Evolutionary conservation across 495 filamentous ascomycete species (phyloP), one percentile per base, ranked within the genome.

Genomic region (Daldinia decipiens): DNA sequence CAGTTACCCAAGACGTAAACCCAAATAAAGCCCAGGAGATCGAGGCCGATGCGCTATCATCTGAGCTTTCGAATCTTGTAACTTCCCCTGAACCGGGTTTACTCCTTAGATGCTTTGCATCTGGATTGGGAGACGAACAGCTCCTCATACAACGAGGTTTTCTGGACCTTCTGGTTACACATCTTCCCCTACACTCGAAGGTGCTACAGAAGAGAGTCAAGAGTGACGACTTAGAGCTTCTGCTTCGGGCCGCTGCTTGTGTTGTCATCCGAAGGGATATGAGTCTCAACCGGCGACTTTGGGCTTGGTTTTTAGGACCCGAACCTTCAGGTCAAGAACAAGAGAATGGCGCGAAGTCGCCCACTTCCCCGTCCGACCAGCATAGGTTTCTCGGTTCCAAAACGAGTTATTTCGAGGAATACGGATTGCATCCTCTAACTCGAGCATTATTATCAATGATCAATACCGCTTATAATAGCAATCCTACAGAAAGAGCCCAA

Each of bases 241-340:
- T 99, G 8, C 84, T 97, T 26, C 86, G 87, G 69, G 91, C 96
- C 39, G 95, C 95, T 19, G 88, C 88, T 6, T 89, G 92, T 0
- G 94, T 99, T 43, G 92, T 97, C 2, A 86, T 87, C 27, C 87
- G 95, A 32, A 86, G 94, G 78, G 95, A 99, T 54, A 98, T 98
- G 95, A 94, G 94, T 72, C 82, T 99, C 56, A 99, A 99, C 76
- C 84, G 95, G 64, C 86, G 95, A 39, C 82, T 99, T 38, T 99
- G 95, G 95, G 85, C 92, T n/a, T 99, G 95, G 95, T 88, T 98
- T 62, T 82, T 99, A 7, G 95, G 95, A 2, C 94, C 94, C 1
- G 92, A 95, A 61, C 86, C 87, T 27, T 67, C 84, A 1, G 81
- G 78, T 39, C 82, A 84, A 26, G 78, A 83, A n/a, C 63, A 73